Evolutionary conservation across 768 basidiomycete genomes (phyloP).

Genomic region (Lactarius evosmus): DNA sequence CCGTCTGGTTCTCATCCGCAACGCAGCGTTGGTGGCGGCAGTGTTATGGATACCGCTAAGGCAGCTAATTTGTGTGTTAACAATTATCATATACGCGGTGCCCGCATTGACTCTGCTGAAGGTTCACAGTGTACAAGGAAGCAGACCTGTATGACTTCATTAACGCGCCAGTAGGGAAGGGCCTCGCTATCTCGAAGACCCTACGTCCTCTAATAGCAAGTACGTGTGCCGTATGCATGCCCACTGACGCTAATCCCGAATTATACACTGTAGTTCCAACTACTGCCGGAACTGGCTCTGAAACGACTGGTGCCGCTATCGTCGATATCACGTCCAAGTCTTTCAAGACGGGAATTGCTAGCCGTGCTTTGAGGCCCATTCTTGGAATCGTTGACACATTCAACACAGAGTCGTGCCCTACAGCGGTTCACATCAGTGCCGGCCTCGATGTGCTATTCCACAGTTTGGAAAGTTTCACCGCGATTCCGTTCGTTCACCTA

Average conservation of each 20-base stretch:
- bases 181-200: conserved; percentile 70
- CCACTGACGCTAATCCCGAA: neutral
- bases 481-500: conserved; percentile 67
- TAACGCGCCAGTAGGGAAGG: conserved; percentile 94
- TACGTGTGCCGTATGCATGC: conserved; percentile 28
- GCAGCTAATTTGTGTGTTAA: conserved; percentile 76
- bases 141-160: conserved; percentile 94
- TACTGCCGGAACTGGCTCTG: conserved; percentile 85
- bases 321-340: conserved; percentile 86
- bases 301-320: conserved; percentile 94
- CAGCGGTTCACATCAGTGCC: conserved; percentile 90
- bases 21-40: conserved; percentile 82
- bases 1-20: neutral
- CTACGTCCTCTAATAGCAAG: conserved; percentile 85
- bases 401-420: conserved; percentile 89
- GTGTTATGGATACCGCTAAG: conserved; percentile 94
- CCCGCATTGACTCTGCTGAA: conserved; percentile 33
- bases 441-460: conserved; percentile 97
- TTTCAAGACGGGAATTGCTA: conserved; percentile 97
- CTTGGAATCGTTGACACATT: conserved; percentile 79
- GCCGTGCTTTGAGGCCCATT: conserved; percentile 83
- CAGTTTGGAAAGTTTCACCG: conserved; percentile 90
- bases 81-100: neutral
- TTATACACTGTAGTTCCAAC: conserved; percentile 50
- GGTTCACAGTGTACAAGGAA: conserved; percentile 89